Evolutionary conservation across 176 grass and related monocot genomes (phyloP), one percentile per base, ranked within the genome.

Genomic region (Oryza australiensis): DNA sequence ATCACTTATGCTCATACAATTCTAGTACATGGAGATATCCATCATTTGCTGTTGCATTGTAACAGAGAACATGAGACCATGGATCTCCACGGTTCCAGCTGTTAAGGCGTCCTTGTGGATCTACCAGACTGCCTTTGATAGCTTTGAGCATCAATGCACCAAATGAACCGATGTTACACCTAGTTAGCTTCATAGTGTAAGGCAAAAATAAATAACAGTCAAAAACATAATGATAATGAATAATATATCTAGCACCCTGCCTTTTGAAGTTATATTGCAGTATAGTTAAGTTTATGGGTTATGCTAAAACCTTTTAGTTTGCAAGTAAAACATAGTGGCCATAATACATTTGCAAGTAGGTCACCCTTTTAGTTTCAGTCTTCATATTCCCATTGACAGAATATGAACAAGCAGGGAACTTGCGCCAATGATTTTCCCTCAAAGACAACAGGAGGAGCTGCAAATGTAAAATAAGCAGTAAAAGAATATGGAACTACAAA

Each of bases 1-100:
- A 85, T 70, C 24, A 82, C 18, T 75, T 75, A 81, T 80, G 60
- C 18, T 53, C 92, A 37, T 94, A 98, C 95, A 98, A 82, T 93
- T 98, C 95, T 64, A 77, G n/a, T 80, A 98, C 72, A 81, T 98
- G 95, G 42, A 90, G 37, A 82, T 94, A 98, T 71, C 90, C 95
- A 86, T 98, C 86, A 14, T 7, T 59, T 23, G 74, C 23, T 78
- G 90, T 82, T 69, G 16, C 76, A 66, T 98, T 98, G 55, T 98
- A 63, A 68, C 95, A 98, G 76, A 93, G 79, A 72, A 98, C 85
- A 62, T 73, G 90, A 23, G 92, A 84, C 95, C 95, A 98, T 60
- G 95, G 95, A 89, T 98, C 95, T 85, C 90, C 95, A 79, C 55
- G 75, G 42, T 87, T 86, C 95, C 95, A 98, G 84, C 24, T 84